Evolutionary conservation across 1,284 basidiomycete species (phyloP).

Genomic region (Ustilago cynodontis): DNA sequence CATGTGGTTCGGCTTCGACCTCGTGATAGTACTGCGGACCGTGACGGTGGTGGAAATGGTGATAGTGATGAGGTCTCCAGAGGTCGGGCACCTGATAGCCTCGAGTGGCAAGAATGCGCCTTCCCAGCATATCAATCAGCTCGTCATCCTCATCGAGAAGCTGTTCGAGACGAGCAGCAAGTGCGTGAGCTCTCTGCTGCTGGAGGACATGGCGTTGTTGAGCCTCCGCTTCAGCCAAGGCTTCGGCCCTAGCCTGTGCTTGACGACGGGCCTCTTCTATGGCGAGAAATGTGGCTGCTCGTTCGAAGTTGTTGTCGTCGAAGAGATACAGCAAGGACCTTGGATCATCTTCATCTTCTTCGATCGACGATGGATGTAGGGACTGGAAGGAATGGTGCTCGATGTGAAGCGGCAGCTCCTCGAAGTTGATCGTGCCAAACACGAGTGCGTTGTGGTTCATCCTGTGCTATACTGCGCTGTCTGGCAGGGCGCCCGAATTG

Average conservation of each 20-base stretch:
- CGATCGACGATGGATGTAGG: conserved; percentile 39
- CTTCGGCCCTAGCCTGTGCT: conserved; percentile 26
- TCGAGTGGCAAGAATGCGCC: conserved; percentile 45
- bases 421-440: conserved; percentile 30
- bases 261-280: conserved; percentile 26
- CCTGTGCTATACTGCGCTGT: background rate
- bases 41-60: conserved; percentile 7
- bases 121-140: conserved; percentile 51
- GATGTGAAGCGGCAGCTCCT: conserved; percentile 39
- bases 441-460: conserved; percentile 22
- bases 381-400: conserved; percentile 17
- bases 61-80: conserved; percentile 23
- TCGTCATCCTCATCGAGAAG: conserved; percentile 54
- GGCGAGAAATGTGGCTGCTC: conserved; percentile 28
- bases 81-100: conserved; percentile 46
- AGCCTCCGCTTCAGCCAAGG: conserved; percentile 23
- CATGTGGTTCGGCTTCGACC: background rate
- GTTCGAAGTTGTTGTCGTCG: conserved; percentile 48
- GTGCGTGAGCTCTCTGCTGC: conserved; percentile 11
- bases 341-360: conserved; percentile 47
- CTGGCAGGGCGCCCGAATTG: background rate
- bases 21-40: conserved; percentile 5
- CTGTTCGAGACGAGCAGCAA: conserved; percentile 25
- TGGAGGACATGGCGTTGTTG: conserved; percentile 15
- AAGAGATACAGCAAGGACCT: conserved; percentile 54